Base-by-base conservation (phyloP, 177 flowering plant genomes). In the Tripterygium wilfordii region DNA sequence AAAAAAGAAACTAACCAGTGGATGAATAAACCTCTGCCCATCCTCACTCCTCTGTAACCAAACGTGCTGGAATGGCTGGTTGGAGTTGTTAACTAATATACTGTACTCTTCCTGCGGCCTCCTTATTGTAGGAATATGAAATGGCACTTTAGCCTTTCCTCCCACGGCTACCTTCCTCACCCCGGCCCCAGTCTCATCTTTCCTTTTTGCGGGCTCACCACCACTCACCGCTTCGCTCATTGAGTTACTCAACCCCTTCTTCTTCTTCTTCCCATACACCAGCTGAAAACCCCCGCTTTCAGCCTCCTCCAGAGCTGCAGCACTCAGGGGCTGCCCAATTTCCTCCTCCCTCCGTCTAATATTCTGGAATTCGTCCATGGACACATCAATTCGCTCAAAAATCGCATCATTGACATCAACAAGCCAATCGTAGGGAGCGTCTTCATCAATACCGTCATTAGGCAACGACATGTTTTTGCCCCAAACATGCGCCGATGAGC, bases 1-100 rank as follows among this genome's bases (percentile, higher is more conserved):
- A 38, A 36, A 8, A 2, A 20, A 20, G 20, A 29, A 30, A 68
- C 87, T 64, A 35, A 89, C 99, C 92, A 87, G 49, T n/a, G 97
- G 99, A 69, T 94, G 99, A 36, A 87, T 42, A 52, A 68, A 63
- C 60, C 77, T 63, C 46, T 56, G 64, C 5, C 73, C 88, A 57
- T 94, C 99, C 52, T 90, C 92, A 54, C 77, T 77, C 72, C 55
- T 85, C 68, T 78, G 68, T 79, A 94, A 56, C 97, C 94, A 87
- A 32, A 90, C 95, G 65, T 94, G 99, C 53, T 88, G 71, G 57
- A 83, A 90, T 0, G 94, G 94, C 70, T 72, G 71, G 51, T 94
- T 94, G 4, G 75, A 38, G 64, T 94, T 94, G 47, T 94, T 78
- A 51, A 83, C 95, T 51, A 82, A 23, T 10, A 94, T 90, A 36